phyloP scores from a whole-genome alignment of 768 basidiomycete species.

The Lactarius pseudohatsudake region DNA sequence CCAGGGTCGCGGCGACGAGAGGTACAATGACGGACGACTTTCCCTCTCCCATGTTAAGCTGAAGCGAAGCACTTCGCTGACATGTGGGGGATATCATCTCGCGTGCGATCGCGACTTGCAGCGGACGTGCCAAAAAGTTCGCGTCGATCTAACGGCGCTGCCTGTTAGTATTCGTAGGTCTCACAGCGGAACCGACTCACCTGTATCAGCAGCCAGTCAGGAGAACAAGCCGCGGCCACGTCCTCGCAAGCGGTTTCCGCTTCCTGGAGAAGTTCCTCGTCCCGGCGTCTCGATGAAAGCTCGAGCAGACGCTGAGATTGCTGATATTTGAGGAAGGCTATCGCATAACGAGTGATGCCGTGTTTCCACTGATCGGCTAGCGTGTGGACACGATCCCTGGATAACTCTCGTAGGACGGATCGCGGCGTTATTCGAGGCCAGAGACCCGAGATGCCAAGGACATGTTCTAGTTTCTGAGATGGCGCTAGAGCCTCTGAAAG shows the following conservation, averaged over 20 bases:
- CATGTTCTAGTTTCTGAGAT: not conserved
- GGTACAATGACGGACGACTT: too few relatives aligned
- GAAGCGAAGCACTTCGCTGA: too few relatives aligned
- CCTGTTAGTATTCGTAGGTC: not conserved
- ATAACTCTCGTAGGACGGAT: slow-evolving; percentile 27
- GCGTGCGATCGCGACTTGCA: slow-evolving; percentile 44
- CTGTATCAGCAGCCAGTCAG: slow-evolving; percentile 22
- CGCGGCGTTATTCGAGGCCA: slow-evolving; percentile 21
- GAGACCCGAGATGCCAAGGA: not conserved
- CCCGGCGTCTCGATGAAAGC: not conserved
- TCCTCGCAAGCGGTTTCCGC: not conserved
- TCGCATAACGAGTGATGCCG: not conserved
- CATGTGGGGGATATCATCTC: too few relatives aligned
- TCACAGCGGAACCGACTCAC: not conserved
- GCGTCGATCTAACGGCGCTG: slow-evolving; percentile 42
- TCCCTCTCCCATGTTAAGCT: too few relatives aligned
- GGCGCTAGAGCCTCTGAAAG: slow-evolving; percentile 3
- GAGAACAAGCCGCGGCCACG: not conserved
- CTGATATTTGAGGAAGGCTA: slow-evolving; percentile 5
- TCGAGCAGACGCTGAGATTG: slow-evolving; percentile 15
- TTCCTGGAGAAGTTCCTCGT: slow-evolving; percentile 16
- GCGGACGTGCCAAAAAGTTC: slow-evolving; percentile 43
- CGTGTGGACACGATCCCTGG: slow-evolving; percentile 27
- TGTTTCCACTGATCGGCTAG: slow-evolving; percentile 4
- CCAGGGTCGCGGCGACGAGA: too few relatives aligned